Evolutionary conservation across 441 rosid species (phyloP), one percentile per base, ranked within the genome.

Genomic region (Aquilaria agallochum): DNA sequence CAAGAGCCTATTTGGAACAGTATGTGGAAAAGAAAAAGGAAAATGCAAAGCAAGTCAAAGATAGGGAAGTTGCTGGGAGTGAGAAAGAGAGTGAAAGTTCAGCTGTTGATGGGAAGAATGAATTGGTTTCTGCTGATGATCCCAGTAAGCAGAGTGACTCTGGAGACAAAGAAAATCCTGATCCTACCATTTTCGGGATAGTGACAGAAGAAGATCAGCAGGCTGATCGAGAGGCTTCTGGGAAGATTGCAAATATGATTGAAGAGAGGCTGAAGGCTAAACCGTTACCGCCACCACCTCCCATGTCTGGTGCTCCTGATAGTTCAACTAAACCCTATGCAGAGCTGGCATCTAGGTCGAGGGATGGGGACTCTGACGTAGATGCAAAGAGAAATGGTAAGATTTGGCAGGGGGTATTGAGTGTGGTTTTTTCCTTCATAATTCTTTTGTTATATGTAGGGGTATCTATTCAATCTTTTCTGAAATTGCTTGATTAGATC

Each of bases 271-370:
- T 88, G 74, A 92, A 83, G 79, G 72, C 76, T 71, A 86, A 74
- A 68, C 98, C 98, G 53, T 78, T 86, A 72, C 99, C 97, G 60
- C 96, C 96, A 15, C 99, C 89, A 48, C 95, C 96, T 62, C 83
- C 80, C 33, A 86, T 64, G 55, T 68, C 73, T 49, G 42, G 42
- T 8, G 76, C 84, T 44, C 78, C 63, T 53, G 88, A 84, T 73
- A 82, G 72, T 68, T 71, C 73, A 72, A 84, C 76, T 50, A 80
- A 66, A 71, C 49, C 75, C 64, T 71, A 62, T 65, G 63, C 78
- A 50, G 99, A 94, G 64, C 32, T 76, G 71, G 81, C 74, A 33
- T 72, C 82, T 68, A 87, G 83, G 75, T 66, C 85, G 36, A 88
- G 74, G 76, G 92, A 93, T 72, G 90, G 78, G 53, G 94, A 90